A percentile compares a stretch with the other conserved stretches of the same genome.
Conservation (phyloP, 2,329 filamentous ascomycete species). For the Eutypa lata region DNA sequence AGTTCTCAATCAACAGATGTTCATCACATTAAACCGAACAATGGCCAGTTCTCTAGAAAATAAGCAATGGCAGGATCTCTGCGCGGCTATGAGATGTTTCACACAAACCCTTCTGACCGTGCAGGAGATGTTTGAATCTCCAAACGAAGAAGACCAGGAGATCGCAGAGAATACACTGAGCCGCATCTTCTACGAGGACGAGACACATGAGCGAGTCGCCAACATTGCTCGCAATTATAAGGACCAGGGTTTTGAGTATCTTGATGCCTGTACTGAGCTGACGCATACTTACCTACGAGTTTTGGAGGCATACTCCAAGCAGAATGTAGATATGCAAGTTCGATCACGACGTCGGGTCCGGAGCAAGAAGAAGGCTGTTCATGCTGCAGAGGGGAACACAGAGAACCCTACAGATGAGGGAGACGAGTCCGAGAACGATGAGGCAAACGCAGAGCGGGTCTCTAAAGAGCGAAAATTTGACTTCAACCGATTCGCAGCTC, state of each 20-base stretch:
- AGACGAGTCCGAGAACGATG: conserved; percentile 70
- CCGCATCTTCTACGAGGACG: conserved; percentile 97
- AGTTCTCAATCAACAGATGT: conserved; percentile 92
- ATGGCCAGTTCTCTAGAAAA: conserved; percentile 77
- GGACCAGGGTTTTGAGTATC: conserved; percentile 88
- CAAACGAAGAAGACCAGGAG: conserved; percentile 89
- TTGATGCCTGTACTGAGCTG: conserved; percentile 88
- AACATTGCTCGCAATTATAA: conserved; percentile 83
- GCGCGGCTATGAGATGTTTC: conserved; percentile 88
- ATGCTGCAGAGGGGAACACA: conserved; percentile 37
- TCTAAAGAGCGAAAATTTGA: conserved; percentile 89
- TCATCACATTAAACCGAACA: conserved; percentile 79
- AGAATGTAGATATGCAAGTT: conserved; percentile 91
- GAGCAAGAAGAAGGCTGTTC: conserved; percentile 67
- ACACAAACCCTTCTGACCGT: conserved; percentile 91
- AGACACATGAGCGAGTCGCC: conserved; percentile 84
- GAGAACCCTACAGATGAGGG: conserved; percentile 56
- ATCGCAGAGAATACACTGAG: conserved; percentile 97
- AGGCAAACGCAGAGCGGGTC: conserved; percentile 64
- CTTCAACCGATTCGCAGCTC: conserved; percentile 76
- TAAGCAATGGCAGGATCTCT: conserved; percentile 84
- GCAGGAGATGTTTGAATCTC: conserved; percentile 84
- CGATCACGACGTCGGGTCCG: conserved; percentile 73
- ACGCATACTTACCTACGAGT: conserved; percentile 89
- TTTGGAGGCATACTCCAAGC: conserved; percentile 88